Base-by-base conservation (phyloP, 768 basidiomycete species). In the Leccinum olivaceopallidum region DNA sequence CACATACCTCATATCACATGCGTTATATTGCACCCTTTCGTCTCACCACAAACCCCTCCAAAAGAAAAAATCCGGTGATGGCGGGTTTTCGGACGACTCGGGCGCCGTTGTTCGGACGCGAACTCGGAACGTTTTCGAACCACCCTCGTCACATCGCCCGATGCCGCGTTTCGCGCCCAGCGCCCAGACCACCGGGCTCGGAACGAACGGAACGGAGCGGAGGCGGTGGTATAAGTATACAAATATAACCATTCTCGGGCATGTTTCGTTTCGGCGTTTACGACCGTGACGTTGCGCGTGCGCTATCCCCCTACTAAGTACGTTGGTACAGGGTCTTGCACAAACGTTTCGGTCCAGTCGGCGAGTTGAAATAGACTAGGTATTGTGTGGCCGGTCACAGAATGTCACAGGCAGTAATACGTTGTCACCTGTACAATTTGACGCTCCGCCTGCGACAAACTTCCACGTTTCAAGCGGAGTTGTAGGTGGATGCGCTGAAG, bases 211-310 rank as follows among this genome's bases (percentile, higher is more conserved):
- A 10, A 47, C 20, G 20, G 44, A 20, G 36, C 0, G 14, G 37
- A 0, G 16, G 37, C 0, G 1, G 39, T 42, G 7, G 8, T 32
- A 12, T 14, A 13, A 5, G 34, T 36, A 12, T 42, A 42, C 39
- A 9, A 44, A 44, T 44, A 44, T 53, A 54, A 39, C 57, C 51
- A 51, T 57, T 47, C 50, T 54, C n/a, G 42, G 55, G 67, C 50
- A 16, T 28, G 56, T 26, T 57, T 36, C 53, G 48, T 16, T 22
- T 60, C 66, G 63, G 66, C 62, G 34, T 60, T 66, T 58, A 53
- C 28, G 13, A 22, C 6, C 50, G 13, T 36, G 34, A 36, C 34
- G 34, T 36, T 36, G 60, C 57, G 59, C 57, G 67, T 67, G 64
- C 57, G 64, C 62, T 66, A 67, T 67, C 5, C 34, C 12, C 34